phyloP scores from a whole-genome alignment of 2,329 filamentous ascomycete species.

The Cercospora nicotianae region DNA sequence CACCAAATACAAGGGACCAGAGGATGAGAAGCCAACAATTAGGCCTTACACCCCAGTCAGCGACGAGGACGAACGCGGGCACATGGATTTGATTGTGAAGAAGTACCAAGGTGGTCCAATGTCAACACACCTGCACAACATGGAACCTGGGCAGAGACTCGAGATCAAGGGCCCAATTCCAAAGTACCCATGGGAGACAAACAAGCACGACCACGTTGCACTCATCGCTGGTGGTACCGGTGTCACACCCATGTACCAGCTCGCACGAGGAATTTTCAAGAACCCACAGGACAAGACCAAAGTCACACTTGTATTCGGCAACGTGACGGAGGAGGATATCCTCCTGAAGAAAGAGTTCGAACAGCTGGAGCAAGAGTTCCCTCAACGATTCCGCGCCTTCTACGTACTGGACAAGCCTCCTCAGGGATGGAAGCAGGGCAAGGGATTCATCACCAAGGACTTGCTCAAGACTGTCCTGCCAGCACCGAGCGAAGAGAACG shows the following conservation, averaged over 20 bases:
- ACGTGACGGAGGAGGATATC: slow-evolving; percentile 86
- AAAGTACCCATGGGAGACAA: slow-evolving; percentile 85
- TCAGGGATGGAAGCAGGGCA: slow-evolving; percentile 72
- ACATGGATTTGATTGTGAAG: slow-evolving; percentile 88
- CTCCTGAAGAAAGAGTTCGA: slow-evolving; percentile 82
- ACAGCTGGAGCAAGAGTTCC: slow-evolving; percentile 90
- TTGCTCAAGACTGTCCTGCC: slow-evolving; percentile 92
- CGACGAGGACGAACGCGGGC: slow-evolving; percentile 78
- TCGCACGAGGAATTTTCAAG: slow-evolving; percentile 86
- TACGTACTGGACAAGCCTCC: slow-evolving; percentile 87
- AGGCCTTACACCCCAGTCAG: slow-evolving; percentile 91
- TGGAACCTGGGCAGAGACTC: slow-evolving; percentile 78
- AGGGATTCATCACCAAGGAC: slow-evolving; percentile 85
- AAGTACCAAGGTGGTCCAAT: slow-evolving; percentile 87
- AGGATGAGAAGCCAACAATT: slow-evolving; percentile 80
- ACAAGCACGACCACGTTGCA: slow-evolving; percentile 89
- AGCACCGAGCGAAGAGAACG: slow-evolving; percentile 84
- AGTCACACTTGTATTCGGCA: slow-evolving; percentile 92
- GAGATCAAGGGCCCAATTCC: slow-evolving; percentile 94
- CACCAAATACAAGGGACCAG: slow-evolving; percentile 86
- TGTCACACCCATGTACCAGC: slow-evolving; percentile 97
- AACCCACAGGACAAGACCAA: slow-evolving; percentile 97
- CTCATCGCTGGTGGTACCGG: slow-evolving; percentile 93
- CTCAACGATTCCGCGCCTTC: slow-evolving; percentile 91
- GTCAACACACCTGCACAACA: slow-evolving; percentile 82